Evolutionary conservation across 2,329 filamentous ascomycete species (phyloP), one percentile per base, ranked within the genome.

Genomic region (Fusarium sororula): DNA sequence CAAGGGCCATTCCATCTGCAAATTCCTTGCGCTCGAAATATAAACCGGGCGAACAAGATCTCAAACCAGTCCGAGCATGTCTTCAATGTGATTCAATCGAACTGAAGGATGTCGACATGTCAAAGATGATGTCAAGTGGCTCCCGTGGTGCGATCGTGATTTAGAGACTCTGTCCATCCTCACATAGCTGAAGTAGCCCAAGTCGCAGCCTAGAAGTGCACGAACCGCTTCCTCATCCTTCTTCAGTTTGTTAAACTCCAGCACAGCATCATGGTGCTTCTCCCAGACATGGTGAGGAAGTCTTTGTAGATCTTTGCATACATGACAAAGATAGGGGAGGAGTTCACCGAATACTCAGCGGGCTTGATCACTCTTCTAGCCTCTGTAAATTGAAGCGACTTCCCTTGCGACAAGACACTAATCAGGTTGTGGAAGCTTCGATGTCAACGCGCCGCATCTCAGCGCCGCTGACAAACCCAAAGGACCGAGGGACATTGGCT

Each of bases 21-120:
- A 48, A 20, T 11, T 15, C 20, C 26, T n/a, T 17, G 24, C 10
- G 20, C 20, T 48, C 22, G 26, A 30, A 6, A 48, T 6, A 0
- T 35, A 15, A 14, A 5, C 4, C 44, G 26, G 18, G 10, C 15
- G 26, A 48, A 17, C 20, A 30, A 9, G 1, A 11, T 28, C 8
- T 17, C 20, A 20, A 15, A 0, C 7, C 5, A 30, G 20, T 12
- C 26, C 26, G 17, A 14, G 1, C 17, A 20, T 13, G 1, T 22
- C 11, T 17, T 15, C 26, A 5, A 12, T 48, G 9, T 48, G 20
- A 6, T n/a, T 10, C 10, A 48, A 30, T 17, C 7, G 26, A 48
- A 30, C 20, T n/a, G 26, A 9, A 22, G 26, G 2, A 6, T 12
- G 14, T 48, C 14, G 20, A 30, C 3, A 4, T 6, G 45, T n/a